Conservation (phyloP, 441 rosid species). For the Capsella rubella region DNA sequence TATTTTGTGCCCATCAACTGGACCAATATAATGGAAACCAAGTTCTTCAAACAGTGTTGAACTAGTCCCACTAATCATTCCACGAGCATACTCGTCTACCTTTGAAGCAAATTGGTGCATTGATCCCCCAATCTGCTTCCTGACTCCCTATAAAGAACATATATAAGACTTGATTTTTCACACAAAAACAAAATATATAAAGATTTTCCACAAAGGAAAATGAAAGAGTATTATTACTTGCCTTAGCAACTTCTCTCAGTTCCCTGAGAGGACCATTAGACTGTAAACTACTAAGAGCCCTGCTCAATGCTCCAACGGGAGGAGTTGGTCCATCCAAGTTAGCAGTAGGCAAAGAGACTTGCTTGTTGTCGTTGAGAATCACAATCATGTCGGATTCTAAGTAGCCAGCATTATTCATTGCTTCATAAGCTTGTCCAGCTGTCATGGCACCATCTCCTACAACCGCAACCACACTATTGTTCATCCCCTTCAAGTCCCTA, state of each 20-base stretch:
- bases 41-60: constrained; percentile 90
- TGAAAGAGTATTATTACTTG: constrained; percentile 34
- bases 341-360: constrained; percentile 91
- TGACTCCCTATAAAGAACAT: constrained; percentile 65
- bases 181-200: too few relatives aligned
- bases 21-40: constrained; percentile 67
- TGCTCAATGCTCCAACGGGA: constrained; percentile 96
- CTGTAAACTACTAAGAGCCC: constrained; percentile 87
- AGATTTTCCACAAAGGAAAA: background rate
- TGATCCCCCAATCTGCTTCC: constrained; percentile 55
- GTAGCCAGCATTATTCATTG: constrained; percentile 95
- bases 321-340: constrained; percentile 82
- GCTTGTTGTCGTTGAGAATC: constrained; percentile 92
- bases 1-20: background rate
- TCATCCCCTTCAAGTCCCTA: constrained; percentile 50
- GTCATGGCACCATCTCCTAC: constrained; percentile 78
- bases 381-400: constrained; percentile 73
- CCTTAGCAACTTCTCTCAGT: constrained; percentile 91
- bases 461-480: constrained; percentile 68
- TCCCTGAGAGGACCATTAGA: constrained; percentile 84
- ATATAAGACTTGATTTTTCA: background rate
- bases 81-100: constrained; percentile 92
- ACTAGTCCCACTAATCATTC: constrained; percentile 89
- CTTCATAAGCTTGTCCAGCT: constrained; percentile 95
- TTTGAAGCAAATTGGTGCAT: constrained; percentile 23